Base-by-base conservation (phyloP, 2,329 filamentous ascomycete genomes). In the Fonsecaea monophora region DNA sequence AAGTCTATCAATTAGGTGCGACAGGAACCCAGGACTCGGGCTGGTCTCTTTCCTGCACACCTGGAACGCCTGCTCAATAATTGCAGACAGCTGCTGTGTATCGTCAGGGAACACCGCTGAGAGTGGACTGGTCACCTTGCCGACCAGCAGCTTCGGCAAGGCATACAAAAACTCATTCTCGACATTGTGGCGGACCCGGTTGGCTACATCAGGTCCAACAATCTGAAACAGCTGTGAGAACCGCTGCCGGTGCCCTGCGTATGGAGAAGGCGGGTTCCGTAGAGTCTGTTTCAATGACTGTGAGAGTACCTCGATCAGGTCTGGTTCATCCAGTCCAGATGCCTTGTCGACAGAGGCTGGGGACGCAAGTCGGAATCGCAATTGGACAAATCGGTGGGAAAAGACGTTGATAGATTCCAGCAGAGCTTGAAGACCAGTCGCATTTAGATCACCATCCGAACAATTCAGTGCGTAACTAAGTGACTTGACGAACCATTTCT, bases 101-200 rank as follows among this genome's bases (percentile, higher is more conserved):
- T 68, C 63, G 45, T 58, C 53, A 30, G 62, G 69, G 53, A 65
- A 68, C 50, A 60, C 38, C 15, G 60, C 62, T 40, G 58, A 18
- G 37, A 62, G 35, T 40, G 45, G 69, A 53, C 45, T 73, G 9
- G 60, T 65, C 37, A 15, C 65, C 62, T 65, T 69, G 59, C 45
- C 68, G 4, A 34, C 8, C 37, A 58, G 62, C 32, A 66, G 59
- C 56, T 64, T 69, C 2, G 66, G 69, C 18, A 66, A 68, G 68
- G 62, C 79, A 66, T 35, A 78, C 73, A 64, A 80, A 74, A 70
- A 82, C 75, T 62, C 76, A 74, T 63, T 75, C 77, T 74, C 82
- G 76, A 32, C 79, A 78, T 70, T 77, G 74, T 74, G 80, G 77
- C 60, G 79, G 75, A 68, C 80, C 77, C 75, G 80, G 60, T 54